These are phyloP conservation scores for Exophiala dermatitidis DNA, from an alignment of 2,329 filamentous ascomycete species.

Conservation along the genomic window DNA sequence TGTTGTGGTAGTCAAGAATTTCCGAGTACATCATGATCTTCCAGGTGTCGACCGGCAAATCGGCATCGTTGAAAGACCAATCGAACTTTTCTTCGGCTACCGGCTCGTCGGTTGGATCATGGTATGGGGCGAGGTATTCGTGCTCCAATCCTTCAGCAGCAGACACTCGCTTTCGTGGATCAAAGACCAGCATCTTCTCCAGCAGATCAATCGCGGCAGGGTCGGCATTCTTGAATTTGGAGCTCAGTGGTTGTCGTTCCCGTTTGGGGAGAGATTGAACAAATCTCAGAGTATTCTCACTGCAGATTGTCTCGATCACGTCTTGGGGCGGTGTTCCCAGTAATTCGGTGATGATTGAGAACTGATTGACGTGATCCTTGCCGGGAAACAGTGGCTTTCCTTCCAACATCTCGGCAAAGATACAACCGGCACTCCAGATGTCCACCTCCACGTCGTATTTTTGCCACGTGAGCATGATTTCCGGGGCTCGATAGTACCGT, in stretches of 20 bases:
- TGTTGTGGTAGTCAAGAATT: slow-evolving; percentile 97
- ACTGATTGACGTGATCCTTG: slow-evolving; percentile 99
- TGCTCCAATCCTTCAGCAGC: slow-evolving; percentile 80
- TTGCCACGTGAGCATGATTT: slow-evolving; percentile 99
- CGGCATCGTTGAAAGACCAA: slow-evolving; percentile 98
- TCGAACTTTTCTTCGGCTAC: slow-evolving; percentile 96
- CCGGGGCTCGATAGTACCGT: slow-evolving; percentile 94
- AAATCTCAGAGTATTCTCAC: slow-evolving; percentile 94
- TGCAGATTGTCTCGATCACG: slow-evolving; percentile 97
- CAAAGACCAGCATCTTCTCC: slow-evolving; percentile 95
- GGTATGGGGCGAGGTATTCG: slow-evolving; percentile 91
- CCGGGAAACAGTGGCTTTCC: slow-evolving; percentile 97
- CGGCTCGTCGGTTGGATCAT: slow-evolving; percentile 94
- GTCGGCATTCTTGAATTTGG: slow-evolving; percentile 96
- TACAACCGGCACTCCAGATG: slow-evolving; percentile 98
- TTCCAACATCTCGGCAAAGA: slow-evolving; percentile 98
- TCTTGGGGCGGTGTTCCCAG: slow-evolving; percentile 94
- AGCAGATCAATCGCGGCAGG: slow-evolving; percentile 86
- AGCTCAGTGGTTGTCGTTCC: slow-evolving; percentile 73
- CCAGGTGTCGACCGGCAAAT: slow-evolving; percentile 97
- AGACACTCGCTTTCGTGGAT: slow-evolving; percentile 90
- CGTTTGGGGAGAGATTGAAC: slow-evolving; percentile 95
- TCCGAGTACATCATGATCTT: slow-evolving; percentile 99
- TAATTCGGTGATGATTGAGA: slow-evolving; percentile 97
- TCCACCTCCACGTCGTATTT: slow-evolving; percentile 99